Evolutionary conservation across 2,329 filamentous ascomycete species (phyloP).

Genomic region (Ophiostoma populinum): DNA sequence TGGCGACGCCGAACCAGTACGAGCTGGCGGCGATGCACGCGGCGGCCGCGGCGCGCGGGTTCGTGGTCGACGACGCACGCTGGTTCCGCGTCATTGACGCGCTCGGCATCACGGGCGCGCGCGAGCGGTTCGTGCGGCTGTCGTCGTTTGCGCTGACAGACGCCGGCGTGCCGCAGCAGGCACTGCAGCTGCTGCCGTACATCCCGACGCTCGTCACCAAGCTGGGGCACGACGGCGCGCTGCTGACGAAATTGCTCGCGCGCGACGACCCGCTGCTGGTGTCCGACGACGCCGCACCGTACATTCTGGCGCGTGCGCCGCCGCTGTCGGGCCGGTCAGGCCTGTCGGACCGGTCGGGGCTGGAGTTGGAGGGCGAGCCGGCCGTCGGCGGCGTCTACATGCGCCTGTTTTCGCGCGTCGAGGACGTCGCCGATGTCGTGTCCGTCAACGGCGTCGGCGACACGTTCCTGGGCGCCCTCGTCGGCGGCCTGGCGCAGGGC

Average conservation of each 20-base stretch:
- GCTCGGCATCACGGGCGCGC: constrained; percentile 50
- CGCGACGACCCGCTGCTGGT: constrained; percentile 51
- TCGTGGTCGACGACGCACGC: constrained; percentile 41
- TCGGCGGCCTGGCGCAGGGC: constrained; percentile 57
- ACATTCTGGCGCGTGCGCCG: constrained; percentile 50
- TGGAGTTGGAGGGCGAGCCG: too few species aligned
- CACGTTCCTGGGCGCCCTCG: constrained; percentile 70
- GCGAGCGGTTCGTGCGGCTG: constrained; percentile 54
- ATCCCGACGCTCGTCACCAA: constrained; percentile 76
- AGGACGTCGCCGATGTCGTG: constrained; percentile 52
- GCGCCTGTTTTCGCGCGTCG: constrained; percentile 48
- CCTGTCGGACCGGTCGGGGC: too few species aligned
- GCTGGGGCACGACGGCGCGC: constrained; percentile 56
- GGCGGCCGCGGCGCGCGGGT: constrained; percentile 46
- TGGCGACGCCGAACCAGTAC: constrained; percentile 67
- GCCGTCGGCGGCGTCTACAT: constrained; percentile 68
- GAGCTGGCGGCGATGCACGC: constrained; percentile 69
- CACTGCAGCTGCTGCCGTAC: constrained; percentile 71
- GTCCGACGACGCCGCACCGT: constrained; percentile 40
- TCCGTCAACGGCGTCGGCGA: constrained; percentile 93
- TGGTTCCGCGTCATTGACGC: constrained; percentile 75
- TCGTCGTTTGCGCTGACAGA: constrained; percentile 54
- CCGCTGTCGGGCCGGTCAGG: too few species aligned
- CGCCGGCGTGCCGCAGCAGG: constrained; percentile 66
- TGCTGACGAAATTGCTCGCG: constrained; percentile 54